Percentiles rank a stretch among this genome's conserved stretches.
phyloP scores from a whole-genome alignment of 495 filamentous ascomycete genomes.

The Neohortaea acidophila region DNA sequence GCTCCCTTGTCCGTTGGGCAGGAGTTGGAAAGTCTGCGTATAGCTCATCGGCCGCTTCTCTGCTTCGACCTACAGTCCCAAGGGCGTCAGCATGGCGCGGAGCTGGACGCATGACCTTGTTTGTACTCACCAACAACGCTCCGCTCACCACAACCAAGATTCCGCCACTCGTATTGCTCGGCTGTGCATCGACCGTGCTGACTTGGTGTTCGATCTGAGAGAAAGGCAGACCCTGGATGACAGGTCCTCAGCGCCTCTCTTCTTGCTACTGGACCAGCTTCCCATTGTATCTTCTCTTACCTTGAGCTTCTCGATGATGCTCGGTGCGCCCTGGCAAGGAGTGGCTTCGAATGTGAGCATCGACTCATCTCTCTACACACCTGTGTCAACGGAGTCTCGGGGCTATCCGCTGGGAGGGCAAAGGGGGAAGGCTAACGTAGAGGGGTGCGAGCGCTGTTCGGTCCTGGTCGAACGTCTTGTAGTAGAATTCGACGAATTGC shows the following conservation, averaged over 20 bases:
- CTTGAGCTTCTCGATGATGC: constrained; percentile 61
- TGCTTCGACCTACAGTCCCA: constrained; percentile 64
- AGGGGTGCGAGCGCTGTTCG: constrained; percentile 46
- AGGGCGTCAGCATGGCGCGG: no score
- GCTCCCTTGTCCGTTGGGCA: constrained; percentile 47
- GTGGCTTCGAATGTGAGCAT: constrained; percentile 83
- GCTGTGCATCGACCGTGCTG: constrained; percentile 61
- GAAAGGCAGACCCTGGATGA: constrained; percentile 62
- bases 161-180: constrained; percentile 39
- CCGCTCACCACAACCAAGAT: constrained; percentile 80
- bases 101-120: no score
- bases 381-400: background rate
- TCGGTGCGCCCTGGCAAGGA: constrained; percentile 39
- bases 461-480: constrained; percentile 62
- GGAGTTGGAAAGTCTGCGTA: constrained; percentile 70
- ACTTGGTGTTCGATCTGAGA: constrained; percentile 56
- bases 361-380: constrained; percentile 55
- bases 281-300: constrained; percentile 33
- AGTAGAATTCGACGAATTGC: constrained; percentile 80
- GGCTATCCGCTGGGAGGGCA: background rate
- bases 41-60: constrained; percentile 68
- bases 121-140: constrained; percentile 58
- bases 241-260: background rate
- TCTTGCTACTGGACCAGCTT: background rate
- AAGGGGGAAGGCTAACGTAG: constrained; percentile 47